Conservation (phyloP, 1,284 basidiomycete genomes). For the Clitocybe nebularis region DNA sequence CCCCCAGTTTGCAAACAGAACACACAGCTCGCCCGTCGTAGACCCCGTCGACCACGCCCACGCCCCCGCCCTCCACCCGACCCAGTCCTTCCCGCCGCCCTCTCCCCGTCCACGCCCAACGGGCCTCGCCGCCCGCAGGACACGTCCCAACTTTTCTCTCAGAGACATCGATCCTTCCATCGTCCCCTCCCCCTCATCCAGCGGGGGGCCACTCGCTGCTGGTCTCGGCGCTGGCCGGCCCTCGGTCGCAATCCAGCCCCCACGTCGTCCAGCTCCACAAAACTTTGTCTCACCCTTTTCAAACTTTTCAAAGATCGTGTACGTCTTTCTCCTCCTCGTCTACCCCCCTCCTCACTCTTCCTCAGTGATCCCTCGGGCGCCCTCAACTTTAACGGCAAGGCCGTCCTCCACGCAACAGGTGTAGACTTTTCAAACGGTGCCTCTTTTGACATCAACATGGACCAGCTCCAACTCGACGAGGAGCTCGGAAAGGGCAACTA, state of each 20-base stretch:
- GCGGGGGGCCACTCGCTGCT: constrained; percentile 55
- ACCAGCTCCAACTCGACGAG: constrained; percentile 86
- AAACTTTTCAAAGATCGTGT: constrained; percentile 95
- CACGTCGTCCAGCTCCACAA: constrained; percentile 34
- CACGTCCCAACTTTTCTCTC: constrained; percentile 57
- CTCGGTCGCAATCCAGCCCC: constrained; percentile 35
- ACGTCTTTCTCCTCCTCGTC: constrained; percentile 30
- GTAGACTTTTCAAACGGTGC: constrained; percentile 95
- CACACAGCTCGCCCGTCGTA: constrained; percentile 7
- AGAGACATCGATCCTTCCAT: constrained; percentile 53
- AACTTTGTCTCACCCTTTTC: constrained; percentile 77
- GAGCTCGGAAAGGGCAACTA: constrained; percentile 97
- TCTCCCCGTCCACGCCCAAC: constrained; percentile 21
- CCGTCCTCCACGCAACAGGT: constrained; percentile 86
- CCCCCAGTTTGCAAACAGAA: constrained; percentile 58
- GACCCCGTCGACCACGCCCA: constrained; percentile 16
- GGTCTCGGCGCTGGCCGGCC: constrained; percentile 70
- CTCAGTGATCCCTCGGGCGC: constrained; percentile 88
- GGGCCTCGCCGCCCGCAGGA: constrained; percentile 49
- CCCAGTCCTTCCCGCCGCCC: constrained; percentile 25
- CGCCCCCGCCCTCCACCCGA: constrained; percentile 24
- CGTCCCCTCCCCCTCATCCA: constrained; percentile 29
- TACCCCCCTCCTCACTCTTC: constrained; percentile 9
- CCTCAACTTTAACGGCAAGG: constrained; percentile 92
- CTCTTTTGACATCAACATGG: constrained; percentile 95